Evolutionary conservation across 805 yeast genomes (phyloP).

Genomic region (Isabelozyma pseudorhagii): DNA sequence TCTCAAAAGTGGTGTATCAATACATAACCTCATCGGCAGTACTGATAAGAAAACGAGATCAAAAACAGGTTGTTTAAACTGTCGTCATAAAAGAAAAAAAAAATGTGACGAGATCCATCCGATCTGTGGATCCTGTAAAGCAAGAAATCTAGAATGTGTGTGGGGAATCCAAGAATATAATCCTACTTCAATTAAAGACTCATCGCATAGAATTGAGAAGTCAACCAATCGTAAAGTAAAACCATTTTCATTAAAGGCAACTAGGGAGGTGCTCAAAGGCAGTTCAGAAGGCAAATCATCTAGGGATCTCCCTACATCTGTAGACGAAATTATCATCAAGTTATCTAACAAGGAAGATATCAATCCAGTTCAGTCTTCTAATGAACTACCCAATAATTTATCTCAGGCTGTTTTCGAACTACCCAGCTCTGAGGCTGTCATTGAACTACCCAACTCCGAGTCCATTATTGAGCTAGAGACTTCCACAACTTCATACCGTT

Average conservation of each 20-base stretch:
- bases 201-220: neutral
- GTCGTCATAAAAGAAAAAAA: conserved; percentile 14
- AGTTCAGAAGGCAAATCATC: no score
- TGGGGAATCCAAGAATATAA: conserved; percentile 7
- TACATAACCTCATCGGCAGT: neutral
- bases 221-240: neutral
- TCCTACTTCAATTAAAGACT: neutral
- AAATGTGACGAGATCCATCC: conserved; percentile 24
- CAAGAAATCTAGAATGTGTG: conserved; percentile 12
- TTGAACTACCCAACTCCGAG: neutral
- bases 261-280: neutral
- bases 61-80: conserved; percentile 16
- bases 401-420: no score
- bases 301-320: no score
- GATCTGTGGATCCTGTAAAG: conserved; percentile 13
- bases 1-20: neutral
- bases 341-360: no score
- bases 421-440: neutral
- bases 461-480: neutral
- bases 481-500: neutral
- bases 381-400: no score
- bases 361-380: no score
- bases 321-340: no score
- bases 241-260: neutral
- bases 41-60: conserved; percentile 8